Percentiles rank a stretch among this genome's conserved stretches.
Conservation (phyloP, 371 early-diverging fungal genomes). For the Saksenaea oblongispora region DNA sequence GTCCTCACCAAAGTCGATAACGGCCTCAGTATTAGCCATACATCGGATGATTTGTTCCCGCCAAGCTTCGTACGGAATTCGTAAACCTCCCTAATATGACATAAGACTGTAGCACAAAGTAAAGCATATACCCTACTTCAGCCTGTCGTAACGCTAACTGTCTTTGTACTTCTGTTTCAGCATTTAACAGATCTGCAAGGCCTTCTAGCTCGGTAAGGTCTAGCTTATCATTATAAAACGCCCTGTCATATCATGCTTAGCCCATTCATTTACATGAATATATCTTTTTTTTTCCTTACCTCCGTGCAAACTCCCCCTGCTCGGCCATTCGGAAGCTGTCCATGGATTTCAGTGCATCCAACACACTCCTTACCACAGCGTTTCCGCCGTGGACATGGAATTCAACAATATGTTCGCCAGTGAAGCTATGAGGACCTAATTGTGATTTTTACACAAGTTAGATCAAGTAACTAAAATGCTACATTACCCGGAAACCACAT, state of each 20-base stretch:
- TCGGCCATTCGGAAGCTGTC: slow-evolving; percentile 68
- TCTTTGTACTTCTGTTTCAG: slow-evolving; percentile 82
- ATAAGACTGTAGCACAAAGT: too few relatives aligned
- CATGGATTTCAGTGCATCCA: slow-evolving; percentile 56
- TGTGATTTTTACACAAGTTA: slow-evolving; percentile 5
- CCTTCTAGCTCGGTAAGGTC: slow-evolving; percentile 84
- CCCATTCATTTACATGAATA: background rate
- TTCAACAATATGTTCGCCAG: slow-evolving; percentile 82
- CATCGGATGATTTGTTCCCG: slow-evolving; percentile 57
- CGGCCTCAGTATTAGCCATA: slow-evolving; percentile 74
- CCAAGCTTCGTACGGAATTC: slow-evolving; percentile 67
- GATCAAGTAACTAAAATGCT: background rate
- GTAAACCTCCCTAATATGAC: slow-evolving; percentile 57
- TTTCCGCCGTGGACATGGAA: slow-evolving; percentile 82
- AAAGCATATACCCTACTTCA: slow-evolving; percentile 39
- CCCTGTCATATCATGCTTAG: slow-evolving; percentile 30
- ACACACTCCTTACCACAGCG: slow-evolving; percentile 65
- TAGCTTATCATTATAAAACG: slow-evolving; percentile 78
- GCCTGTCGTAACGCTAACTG: slow-evolving; percentile 72
- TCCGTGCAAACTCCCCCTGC: slow-evolving; percentile 76
- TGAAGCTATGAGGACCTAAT: slow-evolving; percentile 71
- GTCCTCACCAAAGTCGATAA: slow-evolving; percentile 86
- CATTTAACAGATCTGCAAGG: slow-evolving; percentile 77
- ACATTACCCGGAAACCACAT: slow-evolving; percentile 66
- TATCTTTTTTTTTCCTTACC: slow-evolving; percentile 31